Base-by-base conservation (phyloP, 163 green algal species). In the Chlorella variabilis region DNA sequence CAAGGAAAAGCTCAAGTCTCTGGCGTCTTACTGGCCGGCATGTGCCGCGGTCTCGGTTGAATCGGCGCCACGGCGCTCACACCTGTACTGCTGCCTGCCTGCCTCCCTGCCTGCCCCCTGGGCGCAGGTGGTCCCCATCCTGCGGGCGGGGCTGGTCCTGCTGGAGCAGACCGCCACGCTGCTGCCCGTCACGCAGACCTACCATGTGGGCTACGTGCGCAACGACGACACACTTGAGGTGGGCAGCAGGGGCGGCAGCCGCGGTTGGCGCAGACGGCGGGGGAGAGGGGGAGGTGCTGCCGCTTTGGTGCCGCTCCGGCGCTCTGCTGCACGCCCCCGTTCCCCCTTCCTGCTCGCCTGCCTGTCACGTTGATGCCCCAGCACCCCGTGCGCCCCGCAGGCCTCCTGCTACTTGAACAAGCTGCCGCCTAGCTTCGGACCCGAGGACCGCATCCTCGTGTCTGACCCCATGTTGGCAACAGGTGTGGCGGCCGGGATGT, bases 401-500 rank as follows among this genome's bases (percentile, higher is more conserved):
- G 90, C 93, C 13, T 84, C 54, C 18, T 82, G 88, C 38, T 99
- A 98, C 87, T 81, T 98, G 34, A 98, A 98, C 92, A 98, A 98
- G 87, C 91, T 99, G 48, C 96, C 96, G 7, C 78, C 79, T 6
- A 78, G 34, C 7, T 92, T 98, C 38, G 76, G 70, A 8, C 9
- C 81, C 7, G 91, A 97, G 31, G 96, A 98, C 79, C 76, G 88
- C 3, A 88, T 98, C 17, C 78, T 99, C 0, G 83, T 99, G 15
- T 84, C 87, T 3, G 96, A 99, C 82, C 88, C 92, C 39, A 98
- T 98, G 94, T 89, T 99, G 23, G 96, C 96, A 23, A 99, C 96
- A 38, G 96, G 94, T 86, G 29, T 63, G 75, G 8, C 1, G 18
- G 41, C 29, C 25, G 58, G 27, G 11, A n/a, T 67, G 13, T 39